phyloP scores from a whole-genome alignment of 2,329 filamentous ascomycete species.

The Ambrosiella beaveri region DNA sequence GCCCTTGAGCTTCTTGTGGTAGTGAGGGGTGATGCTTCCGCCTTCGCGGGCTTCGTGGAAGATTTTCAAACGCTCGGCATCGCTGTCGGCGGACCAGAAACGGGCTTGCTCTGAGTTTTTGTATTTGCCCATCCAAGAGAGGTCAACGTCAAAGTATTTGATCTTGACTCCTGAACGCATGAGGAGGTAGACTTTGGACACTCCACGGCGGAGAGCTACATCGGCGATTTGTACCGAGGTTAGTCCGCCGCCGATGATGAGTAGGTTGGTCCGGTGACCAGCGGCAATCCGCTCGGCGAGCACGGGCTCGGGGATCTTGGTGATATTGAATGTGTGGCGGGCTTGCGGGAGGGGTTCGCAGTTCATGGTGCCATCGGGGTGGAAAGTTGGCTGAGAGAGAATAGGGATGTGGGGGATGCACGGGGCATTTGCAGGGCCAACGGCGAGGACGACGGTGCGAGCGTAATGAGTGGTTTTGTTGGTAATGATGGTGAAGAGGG shows the following conservation, averaged over 20 bases:
- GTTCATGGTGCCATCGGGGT: not conserved
- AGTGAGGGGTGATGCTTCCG: constrained; percentile 57
- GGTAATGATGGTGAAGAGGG: constrained; percentile 48
- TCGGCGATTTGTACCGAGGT: not conserved
- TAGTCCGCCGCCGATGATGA: not conserved
- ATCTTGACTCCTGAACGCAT: constrained; percentile 41
- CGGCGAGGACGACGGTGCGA: constrained; percentile 48
- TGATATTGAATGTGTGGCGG: not conserved
- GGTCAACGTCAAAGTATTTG: constrained; percentile 62
- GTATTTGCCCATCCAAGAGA: constrained; percentile 71
- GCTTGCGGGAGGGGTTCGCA: not conserved
- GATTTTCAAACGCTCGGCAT: constrained; percentile 50
- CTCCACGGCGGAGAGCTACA: not conserved
- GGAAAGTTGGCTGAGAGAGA: not conserved
- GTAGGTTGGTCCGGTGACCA: not conserved
- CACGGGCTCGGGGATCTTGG: not conserved
- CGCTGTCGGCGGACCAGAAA: constrained; percentile 61
- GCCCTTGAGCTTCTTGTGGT: constrained; percentile 46
- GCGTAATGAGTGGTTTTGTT: constrained; percentile 37
- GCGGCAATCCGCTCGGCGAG: not conserved
- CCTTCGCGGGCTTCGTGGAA: constrained; percentile 50
- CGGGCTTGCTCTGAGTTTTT: constrained; percentile 58
- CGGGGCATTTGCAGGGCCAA: constrained; percentile 50
- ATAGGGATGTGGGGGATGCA: not conserved
- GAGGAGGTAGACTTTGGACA: constrained; percentile 24